Evolutionary conservation across 2,329 filamentous ascomycete genomes (phyloP).

Genomic region (Ophiosphaerella narmari): DNA sequence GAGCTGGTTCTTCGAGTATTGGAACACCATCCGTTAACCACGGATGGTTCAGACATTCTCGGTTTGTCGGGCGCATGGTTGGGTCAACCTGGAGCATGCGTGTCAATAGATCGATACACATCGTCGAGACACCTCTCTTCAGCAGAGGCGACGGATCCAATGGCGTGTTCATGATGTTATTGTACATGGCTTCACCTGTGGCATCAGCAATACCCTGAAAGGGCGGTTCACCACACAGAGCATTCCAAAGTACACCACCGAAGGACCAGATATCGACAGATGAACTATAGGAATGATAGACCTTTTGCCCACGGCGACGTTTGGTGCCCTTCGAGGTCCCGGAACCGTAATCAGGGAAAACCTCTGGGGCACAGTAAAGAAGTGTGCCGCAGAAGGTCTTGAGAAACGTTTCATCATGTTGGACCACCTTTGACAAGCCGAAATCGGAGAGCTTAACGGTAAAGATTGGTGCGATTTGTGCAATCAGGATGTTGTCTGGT

Average conservation of each 20-base stretch:
- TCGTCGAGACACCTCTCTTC: slow-evolving; percentile 62
- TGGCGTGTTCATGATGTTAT: slow-evolving; percentile 80
- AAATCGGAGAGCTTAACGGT: slow-evolving; percentile 94
- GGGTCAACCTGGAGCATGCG: slow-evolving; percentile 85
- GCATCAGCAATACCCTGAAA: slow-evolving; percentile 79
- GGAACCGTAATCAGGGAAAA: slow-evolving; percentile 80
- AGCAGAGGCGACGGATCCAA: slow-evolving; percentile 70
- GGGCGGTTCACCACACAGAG: slow-evolving; percentile 78
- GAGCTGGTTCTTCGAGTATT: slow-evolving; percentile 27
- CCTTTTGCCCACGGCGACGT: slow-evolving; percentile 59
- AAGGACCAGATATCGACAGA: slow-evolving; percentile 97
- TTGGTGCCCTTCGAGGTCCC: slow-evolving; percentile 68
- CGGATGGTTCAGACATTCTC: slow-evolving; percentile 69
- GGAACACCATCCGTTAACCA: slow-evolving; percentile 69
- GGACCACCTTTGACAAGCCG: slow-evolving; percentile 91
- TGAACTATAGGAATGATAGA: slow-evolving; percentile 74
- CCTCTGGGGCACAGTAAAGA: slow-evolving; percentile 94
- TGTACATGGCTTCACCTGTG: slow-evolving; percentile 77
- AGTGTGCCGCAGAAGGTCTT: slow-evolving; percentile 97
- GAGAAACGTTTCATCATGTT: slow-evolving; percentile 86
- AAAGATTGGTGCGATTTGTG: slow-evolving; percentile 68
- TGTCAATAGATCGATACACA: slow-evolving; percentile 73
- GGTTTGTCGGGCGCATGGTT: slow-evolving; percentile 73
- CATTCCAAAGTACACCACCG: slow-evolving; percentile 86
- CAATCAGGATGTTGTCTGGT: slow-evolving; percentile 93